Evolutionary conservation across 257 asterid genomes (phyloP).

Genomic region (Nicotiana obtusifolia): DNA sequence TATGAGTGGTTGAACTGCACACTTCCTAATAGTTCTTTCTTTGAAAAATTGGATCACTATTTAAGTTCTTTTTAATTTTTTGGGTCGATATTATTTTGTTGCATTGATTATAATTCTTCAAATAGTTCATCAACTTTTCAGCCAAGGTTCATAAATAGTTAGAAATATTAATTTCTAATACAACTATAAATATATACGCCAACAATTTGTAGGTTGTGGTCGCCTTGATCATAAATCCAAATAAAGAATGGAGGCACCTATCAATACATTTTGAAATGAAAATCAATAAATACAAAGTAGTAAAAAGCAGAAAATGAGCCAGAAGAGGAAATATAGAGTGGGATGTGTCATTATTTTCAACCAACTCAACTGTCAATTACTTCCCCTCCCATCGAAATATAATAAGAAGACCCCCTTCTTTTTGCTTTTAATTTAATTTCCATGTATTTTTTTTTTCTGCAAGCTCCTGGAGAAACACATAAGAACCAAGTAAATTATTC

Average conservation of each 20-base stretch:
- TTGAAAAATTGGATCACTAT: neutral
- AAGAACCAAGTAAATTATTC: too few relatives aligned
- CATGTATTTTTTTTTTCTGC: neutral
- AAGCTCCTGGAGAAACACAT: too few relatives aligned
- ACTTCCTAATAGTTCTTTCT: neutral
- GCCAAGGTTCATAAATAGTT: neutral
- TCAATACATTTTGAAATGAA: conserved; percentile 2
- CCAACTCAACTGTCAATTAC: neutral
- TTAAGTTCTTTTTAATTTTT: neutral
- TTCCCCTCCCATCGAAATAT: neutral
- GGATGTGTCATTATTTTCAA: neutral
- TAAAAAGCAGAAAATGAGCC: conserved; percentile 4
- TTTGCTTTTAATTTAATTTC: neutral
- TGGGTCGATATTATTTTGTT: neutral
- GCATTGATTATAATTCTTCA: neutral
- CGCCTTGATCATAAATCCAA: conserved; percentile 9
- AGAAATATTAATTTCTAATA: conserved; percentile 1
- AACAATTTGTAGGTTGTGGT: neutral
- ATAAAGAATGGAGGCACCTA: conserved; percentile 5
- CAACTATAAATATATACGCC: neutral
- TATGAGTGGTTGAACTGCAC: neutral
- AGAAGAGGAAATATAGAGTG: neutral
- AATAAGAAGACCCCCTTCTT: neutral
- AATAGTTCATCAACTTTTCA: neutral
- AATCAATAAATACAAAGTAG: conserved; percentile 2